Percentiles rank a stretch among this genome's conserved stretches.
phyloP scores from a whole-genome alignment of 2,329 filamentous ascomycete genomes.

The Aspergillus transmontanensis region DNA sequence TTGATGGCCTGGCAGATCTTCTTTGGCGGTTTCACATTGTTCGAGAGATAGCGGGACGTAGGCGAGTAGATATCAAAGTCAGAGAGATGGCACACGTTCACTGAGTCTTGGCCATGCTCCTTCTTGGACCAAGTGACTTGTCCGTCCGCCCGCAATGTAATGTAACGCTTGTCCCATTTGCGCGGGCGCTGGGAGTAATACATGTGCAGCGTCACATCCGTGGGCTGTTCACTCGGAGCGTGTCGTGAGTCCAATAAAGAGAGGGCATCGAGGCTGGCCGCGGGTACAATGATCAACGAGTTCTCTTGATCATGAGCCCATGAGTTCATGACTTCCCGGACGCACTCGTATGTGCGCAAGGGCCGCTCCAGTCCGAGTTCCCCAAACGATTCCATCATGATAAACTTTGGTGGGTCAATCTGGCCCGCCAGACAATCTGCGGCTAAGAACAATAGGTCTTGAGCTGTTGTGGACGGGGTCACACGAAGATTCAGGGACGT shows the following conservation, averaged over 20 bases:
- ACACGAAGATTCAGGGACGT: slow-evolving; percentile 72
- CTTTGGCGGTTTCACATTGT: slow-evolving; percentile 79
- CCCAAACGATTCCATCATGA: slow-evolving; percentile 77
- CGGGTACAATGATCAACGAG: slow-evolving; percentile 66
- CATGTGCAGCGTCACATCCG: slow-evolving; percentile 69
- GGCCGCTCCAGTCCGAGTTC: slow-evolving; percentile 78
- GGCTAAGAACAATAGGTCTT: slow-evolving; percentile 71
- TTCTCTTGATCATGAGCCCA: slow-evolving; percentile 86
- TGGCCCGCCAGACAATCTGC: slow-evolving; percentile 63
- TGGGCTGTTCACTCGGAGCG: slow-evolving; percentile 66
- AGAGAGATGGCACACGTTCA: slow-evolving; percentile 78
- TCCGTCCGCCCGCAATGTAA: slow-evolving; percentile 73
- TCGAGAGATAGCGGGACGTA: slow-evolving; percentile 66
- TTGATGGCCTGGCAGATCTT: slow-evolving; percentile 85
- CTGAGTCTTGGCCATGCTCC: slow-evolving; percentile 66
- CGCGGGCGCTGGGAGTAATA: slow-evolving; percentile 80
- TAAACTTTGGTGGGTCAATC: slow-evolving; percentile 66
- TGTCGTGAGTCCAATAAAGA: slow-evolving; percentile 61
- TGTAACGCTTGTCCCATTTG: slow-evolving; percentile 84
- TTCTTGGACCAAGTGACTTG: slow-evolving; percentile 75
- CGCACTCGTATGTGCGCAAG: slow-evolving; percentile 79
- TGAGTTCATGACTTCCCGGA: slow-evolving; percentile 87
- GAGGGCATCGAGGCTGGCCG: slow-evolving; percentile 53
- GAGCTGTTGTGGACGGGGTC: slow-evolving; percentile 70
- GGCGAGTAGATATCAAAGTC: slow-evolving; percentile 92